Base-by-base conservation (phyloP, 2,329 filamentous ascomycete genomes). In the Botrytis paeoniae region DNA sequence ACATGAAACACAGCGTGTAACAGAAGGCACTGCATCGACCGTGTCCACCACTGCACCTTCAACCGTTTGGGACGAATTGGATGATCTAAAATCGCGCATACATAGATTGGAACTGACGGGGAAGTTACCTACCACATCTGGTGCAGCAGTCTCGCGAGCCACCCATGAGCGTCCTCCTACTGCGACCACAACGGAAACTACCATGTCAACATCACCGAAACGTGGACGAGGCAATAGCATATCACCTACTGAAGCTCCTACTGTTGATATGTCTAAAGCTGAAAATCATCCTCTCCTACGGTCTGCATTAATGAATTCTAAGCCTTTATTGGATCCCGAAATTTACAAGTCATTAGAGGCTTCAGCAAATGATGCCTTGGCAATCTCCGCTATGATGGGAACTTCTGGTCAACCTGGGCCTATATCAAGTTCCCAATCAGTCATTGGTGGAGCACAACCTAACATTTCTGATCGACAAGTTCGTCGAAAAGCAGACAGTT, bases 21-120 rank as follows among this genome's bases (percentile, higher is more conserved):
- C 85, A 41, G 91, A 95, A 78, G 91, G 91, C 14, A 94, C 94
- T 0, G 94, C 96, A 78, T 98, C 96, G 0, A 95, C 92, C 0
- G 87, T 92, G 48, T 98, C 96, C 0, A 96, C 93, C 0, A 94
- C 92, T 1, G 94, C 93, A 1, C 93, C 95, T 20, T 97, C 94
- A 2, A 98, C 94, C 0, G 93, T 99, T 4, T 99, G 96, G 96
- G 96, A 98, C 80, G 96, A 99, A 82, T 84, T 99, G 41, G 96
- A 98, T 78, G 96, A 98, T 76, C 84, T 99, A 64, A 98, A 98
- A 81, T 96, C 93, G 59, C 90, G 96, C 43, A 97, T 99, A 78
- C 91, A 93, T 78, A 93, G 94, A 74, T 87, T 99, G 16, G 96
- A 98, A 81, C 83, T 97, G 77, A 97, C 93, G 3, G 95, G 95